Base-by-base conservation (phyloP, 345 rosid genomes). In the Pugionium cornutum region DNA sequence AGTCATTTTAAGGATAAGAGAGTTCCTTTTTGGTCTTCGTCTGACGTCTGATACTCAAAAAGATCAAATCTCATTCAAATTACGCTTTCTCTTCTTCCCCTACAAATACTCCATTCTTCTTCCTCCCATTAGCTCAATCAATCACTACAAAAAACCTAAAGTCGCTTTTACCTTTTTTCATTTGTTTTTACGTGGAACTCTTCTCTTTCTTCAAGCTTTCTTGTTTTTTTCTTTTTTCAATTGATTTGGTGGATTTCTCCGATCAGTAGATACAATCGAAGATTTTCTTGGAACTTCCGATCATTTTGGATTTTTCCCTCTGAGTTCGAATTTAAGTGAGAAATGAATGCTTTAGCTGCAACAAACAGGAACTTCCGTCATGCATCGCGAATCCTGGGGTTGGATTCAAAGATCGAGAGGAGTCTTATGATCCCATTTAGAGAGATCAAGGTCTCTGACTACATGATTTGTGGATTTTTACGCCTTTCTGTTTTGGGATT, bases 401-500 rank as follows among this genome's bases (percentile, higher is more conserved):
- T 94, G 74, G 99, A 94, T 79, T 87, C 99, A 5, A 90, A 90
- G 80, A 78, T 94, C 46, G 95, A 90, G 54, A 83, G 9, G 76
- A 85, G 92, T 76, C 97, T 94, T 62, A 62, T 91, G 80, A 88
- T 94, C 83, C 99, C 99, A 7, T 88, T 86, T 34, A 80, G 99
- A 68, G 99, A 91, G 80, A 84, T 94, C 88, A 94, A 94, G 91
- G 98, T 85, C 4, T 9, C 3, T 8, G 35, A 32, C 27, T 25
- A 8, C 3, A 41, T 18, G 11, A 32, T 25, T 27, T 18, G 18
- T 6, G 27, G 36, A 5, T 28, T 3, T 32, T 37, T 42, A 29
- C n/a, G 25, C 18, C 5, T 25, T 4, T 44, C 4, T 25, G 41
- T 60, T 56, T 5, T 2, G 8, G 31, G 8, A 29, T 9, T 52